These are phyloP conservation scores for Phallus indusiatus DNA, from an alignment of 768 basidiomycete species.

Conservation along the genomic window DNA sequence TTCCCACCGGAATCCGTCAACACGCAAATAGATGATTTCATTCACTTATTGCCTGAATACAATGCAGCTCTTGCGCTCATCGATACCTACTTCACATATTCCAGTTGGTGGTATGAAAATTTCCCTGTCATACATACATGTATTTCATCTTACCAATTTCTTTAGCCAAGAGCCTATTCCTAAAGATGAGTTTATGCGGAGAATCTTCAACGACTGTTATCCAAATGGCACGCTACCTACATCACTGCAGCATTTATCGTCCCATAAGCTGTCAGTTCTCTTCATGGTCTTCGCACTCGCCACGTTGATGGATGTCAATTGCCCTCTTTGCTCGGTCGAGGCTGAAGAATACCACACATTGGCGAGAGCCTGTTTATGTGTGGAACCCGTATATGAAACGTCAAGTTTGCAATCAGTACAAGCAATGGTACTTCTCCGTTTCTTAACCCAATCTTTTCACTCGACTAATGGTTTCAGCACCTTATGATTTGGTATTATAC, in stretches of 20 bases:
- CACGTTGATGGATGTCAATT: conserved; percentile 48
- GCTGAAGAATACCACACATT: conserved; percentile 65
- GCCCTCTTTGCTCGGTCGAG: conserved; percentile 45
- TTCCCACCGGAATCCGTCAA: conserved; percentile 7
- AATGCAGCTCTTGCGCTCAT: conserved; percentile 31
- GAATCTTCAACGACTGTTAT: conserved; percentile 13
- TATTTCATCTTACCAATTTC: not conserved
- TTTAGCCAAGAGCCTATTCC: conserved; percentile 38
- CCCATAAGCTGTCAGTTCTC: conserved; percentile 50
- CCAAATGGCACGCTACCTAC: not conserved
- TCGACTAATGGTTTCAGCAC: not conserved
- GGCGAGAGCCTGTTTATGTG: conserved; percentile 37
- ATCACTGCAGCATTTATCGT: conserved; percentile 12
- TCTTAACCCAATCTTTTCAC: not conserved
- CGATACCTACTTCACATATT: conserved; percentile 33
- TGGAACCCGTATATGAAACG: conserved; percentile 8
- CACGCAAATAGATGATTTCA: conserved; percentile 7
- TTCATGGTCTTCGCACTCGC: conserved; percentile 61
- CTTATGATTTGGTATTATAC: conserved; percentile 10
- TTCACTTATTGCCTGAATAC: conserved; percentile 31
- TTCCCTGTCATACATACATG: not conserved
- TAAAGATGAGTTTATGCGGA: conserved; percentile 30
- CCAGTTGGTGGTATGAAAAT: conserved; percentile 38
- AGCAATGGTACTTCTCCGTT: conserved; percentile 1
- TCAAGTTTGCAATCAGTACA: conserved; percentile 7